Percentiles rank a stretch among this genome's conserved stretches.
Evolutionary conservation across 768 basidiomycete species (phyloP).

Genomic region (Zangia roseola): DNA sequence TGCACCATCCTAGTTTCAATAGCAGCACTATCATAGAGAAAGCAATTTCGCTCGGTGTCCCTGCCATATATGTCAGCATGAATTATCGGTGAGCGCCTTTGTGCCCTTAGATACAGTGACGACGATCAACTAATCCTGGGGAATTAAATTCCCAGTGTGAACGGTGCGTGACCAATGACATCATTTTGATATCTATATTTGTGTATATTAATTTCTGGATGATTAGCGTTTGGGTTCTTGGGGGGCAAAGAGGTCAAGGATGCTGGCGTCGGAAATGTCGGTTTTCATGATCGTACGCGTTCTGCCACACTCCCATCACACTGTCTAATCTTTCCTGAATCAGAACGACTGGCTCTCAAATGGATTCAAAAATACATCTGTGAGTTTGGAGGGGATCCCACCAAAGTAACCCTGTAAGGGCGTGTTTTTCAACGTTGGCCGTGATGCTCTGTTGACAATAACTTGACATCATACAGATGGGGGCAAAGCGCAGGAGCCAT

Average conservation of each 20-base stretch:
- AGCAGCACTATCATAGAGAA: slow-evolving; percentile 31
- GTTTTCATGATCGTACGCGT: slow-evolving; percentile 44
- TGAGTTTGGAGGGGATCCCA: slow-evolving; percentile 58
- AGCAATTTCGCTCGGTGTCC: slow-evolving; percentile 29
- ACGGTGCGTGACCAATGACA: slow-evolving; percentile 4
- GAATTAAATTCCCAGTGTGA: slow-evolving; percentile 2
- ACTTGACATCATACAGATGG: too few species aligned
- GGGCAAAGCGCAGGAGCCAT: too few species aligned
- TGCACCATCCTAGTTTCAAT: slow-evolving; percentile 5
- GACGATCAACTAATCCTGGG: neutral
- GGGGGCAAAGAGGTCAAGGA: slow-evolving; percentile 35
- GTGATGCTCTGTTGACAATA: neutral
- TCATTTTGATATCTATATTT: neutral
- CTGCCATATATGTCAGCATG: slow-evolving; percentile 36
- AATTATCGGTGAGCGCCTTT: slow-evolving; percentile 38
- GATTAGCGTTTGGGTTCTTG: slow-evolving; percentile 39
- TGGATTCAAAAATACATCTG: slow-evolving; percentile 63
- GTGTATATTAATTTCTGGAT: neutral
- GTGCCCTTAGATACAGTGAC: too few species aligned
- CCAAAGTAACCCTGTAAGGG: slow-evolving; percentile 36
- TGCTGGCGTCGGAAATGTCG: slow-evolving; percentile 46
- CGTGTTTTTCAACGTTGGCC: neutral
- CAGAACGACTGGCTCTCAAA: slow-evolving; percentile 39
- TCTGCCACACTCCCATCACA: too few species aligned
- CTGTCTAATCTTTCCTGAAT: neutral